Evolutionary conservation across 208 protist genomes (phyloP).

Genomic region (Wallacemonas sp.): DNA sequence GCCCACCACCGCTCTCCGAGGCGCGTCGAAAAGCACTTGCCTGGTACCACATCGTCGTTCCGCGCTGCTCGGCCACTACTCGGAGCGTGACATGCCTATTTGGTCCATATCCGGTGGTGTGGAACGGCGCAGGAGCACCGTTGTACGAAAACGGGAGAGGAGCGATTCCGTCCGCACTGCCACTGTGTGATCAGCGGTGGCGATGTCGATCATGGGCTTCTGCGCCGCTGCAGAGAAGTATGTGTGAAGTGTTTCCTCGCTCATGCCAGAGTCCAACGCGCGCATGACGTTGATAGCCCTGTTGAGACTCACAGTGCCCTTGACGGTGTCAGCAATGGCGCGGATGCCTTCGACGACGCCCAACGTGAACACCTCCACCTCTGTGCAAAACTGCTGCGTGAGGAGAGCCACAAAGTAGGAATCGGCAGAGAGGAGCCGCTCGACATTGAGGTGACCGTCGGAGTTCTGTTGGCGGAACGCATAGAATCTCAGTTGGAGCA

Average conservation of each 20-base stretch:
- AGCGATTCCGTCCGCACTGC: slow-evolving; percentile 46
- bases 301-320: slow-evolving; percentile 35
- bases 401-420: slow-evolving; percentile 70
- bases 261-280: slow-evolving; percentile 38
- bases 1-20: too few relatives aligned
- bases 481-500: slow-evolving; percentile 76
- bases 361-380: slow-evolving; percentile 80
- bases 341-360: slow-evolving; percentile 67
- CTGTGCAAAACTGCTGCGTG: slow-evolving; percentile 59
- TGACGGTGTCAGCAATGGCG: slow-evolving; percentile 28
- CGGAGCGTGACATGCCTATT: too few relatives aligned
- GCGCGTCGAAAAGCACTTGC: too few relatives aligned
- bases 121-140: slow-evolving; percentile 56
- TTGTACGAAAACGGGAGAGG: slow-evolving; percentile 52
- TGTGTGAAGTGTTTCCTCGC: slow-evolving; percentile 36
- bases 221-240: slow-evolving; percentile 61
- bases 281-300: slow-evolving; percentile 44
- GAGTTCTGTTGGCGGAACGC: slow-evolving; percentile 24
- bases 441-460: slow-evolving; percentile 22
- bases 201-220: slow-evolving; percentile 60
- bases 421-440: slow-evolving; percentile 30
- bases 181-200: slow-evolving; percentile 32
- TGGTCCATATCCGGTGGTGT: slow-evolving; percentile 29
- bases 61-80: too few relatives aligned
- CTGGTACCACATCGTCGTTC: too few relatives aligned